A percentile compares a stretch with the other conserved stretches of the same genome.
Evolutionary conservation across 352 stramenopile genomes (phyloP).

Genomic region (Pythium myriotylum): DNA sequence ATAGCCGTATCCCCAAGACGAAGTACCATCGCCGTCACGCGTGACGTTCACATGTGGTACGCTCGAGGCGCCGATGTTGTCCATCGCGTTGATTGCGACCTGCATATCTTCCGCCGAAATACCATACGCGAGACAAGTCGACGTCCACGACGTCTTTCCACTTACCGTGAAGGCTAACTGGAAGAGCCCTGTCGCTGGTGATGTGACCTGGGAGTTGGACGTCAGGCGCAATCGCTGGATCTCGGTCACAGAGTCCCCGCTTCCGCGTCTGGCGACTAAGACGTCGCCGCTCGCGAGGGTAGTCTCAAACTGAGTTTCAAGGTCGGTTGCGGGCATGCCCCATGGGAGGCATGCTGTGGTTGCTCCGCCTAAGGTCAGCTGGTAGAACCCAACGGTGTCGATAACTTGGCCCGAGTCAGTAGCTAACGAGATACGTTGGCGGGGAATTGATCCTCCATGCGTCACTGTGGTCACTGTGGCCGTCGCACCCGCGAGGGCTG

Average conservation of each 20-base stretch:
- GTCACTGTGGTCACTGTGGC: slow-evolving; percentile 48
- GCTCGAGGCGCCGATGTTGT: slow-evolving; percentile 33
- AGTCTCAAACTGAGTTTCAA: slow-evolving; percentile 50
- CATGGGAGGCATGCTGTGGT: slow-evolving; percentile 57
- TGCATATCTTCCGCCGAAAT: slow-evolving; percentile 62
- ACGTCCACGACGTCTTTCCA: slow-evolving; percentile 44
- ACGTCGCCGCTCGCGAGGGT: slow-evolving; percentile 47
- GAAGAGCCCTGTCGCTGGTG: slow-evolving; percentile 50
- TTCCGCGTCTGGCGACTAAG: slow-evolving; percentile 60
- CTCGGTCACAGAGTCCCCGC: slow-evolving; percentile 62
- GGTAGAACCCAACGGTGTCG: slow-evolving; percentile 61
- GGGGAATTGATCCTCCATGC: slow-evolving; percentile 78
- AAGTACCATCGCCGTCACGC: slow-evolving; percentile 59
- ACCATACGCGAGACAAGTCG: slow-evolving; percentile 74
- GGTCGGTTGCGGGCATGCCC: slow-evolving; percentile 48
- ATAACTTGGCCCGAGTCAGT: slow-evolving; percentile 78
- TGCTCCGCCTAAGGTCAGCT: slow-evolving; percentile 30
- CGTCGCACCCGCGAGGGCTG: slow-evolving; percentile 29
- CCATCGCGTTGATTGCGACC: slow-evolving; percentile 60
- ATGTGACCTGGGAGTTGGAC: slow-evolving; percentile 62
- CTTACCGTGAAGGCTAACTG: slow-evolving; percentile 65
- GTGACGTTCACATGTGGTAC: slow-evolving; percentile 71
- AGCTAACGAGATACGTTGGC: slow-evolving; percentile 80
- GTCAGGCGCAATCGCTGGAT: slow-evolving; percentile 73
- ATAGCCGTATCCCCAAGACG: slow-evolving; percentile 76